A percentile compares a stretch with the other conserved stretches of the same genome.
Evolutionary conservation across 352 stramenopile genomes (phyloP).

Genomic region (Phytophthora quininea): DNA sequence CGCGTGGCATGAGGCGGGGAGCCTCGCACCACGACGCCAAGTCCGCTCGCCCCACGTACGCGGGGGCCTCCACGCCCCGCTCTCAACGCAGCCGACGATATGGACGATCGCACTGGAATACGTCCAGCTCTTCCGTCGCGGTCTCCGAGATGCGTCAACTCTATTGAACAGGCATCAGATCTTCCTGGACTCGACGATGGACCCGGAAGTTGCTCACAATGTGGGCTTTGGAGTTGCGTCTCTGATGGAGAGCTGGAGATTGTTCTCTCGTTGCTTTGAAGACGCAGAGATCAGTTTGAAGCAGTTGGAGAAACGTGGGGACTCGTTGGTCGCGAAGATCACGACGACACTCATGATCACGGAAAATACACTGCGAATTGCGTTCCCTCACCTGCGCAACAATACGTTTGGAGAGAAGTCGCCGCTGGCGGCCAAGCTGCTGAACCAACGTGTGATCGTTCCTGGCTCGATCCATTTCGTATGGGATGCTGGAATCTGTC

Average conservation of each 20-base stretch:
- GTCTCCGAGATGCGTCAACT: too few relatives aligned
- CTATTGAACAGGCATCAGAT: conserved; percentile 5
- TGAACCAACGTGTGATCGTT: conserved; percentile 13
- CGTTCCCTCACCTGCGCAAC: conserved; percentile 14
- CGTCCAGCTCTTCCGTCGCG: not conserved
- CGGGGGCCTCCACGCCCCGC: too few relatives aligned
- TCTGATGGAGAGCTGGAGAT: conserved; percentile 19
- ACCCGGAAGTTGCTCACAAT: not conserved
- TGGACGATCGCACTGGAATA: conserved; percentile 22
- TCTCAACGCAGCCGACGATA: conserved; percentile 13
- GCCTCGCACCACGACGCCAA: not conserved
- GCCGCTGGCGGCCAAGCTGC: conserved; percentile 5
- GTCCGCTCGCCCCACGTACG: not conserved
- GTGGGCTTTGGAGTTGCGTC: conserved; percentile 7
- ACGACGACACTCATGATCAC: conserved; percentile 14
- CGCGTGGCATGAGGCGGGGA: too few relatives aligned
- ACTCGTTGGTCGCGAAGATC: conserved; percentile 9
- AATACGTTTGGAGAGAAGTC: not conserved
- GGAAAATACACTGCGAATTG: conserved; percentile 13
- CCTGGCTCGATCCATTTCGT: conserved; percentile 10
- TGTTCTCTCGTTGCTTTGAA: conserved; percentile 11
- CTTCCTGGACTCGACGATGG: conserved; percentile 21
- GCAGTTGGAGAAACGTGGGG: conserved; percentile 10
- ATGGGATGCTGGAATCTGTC: not conserved
- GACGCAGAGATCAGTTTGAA: conserved; percentile 17